phyloP scores from a whole-genome alignment of 2,329 filamentous ascomycete species.

The Penicillium brasilianum region DNA sequence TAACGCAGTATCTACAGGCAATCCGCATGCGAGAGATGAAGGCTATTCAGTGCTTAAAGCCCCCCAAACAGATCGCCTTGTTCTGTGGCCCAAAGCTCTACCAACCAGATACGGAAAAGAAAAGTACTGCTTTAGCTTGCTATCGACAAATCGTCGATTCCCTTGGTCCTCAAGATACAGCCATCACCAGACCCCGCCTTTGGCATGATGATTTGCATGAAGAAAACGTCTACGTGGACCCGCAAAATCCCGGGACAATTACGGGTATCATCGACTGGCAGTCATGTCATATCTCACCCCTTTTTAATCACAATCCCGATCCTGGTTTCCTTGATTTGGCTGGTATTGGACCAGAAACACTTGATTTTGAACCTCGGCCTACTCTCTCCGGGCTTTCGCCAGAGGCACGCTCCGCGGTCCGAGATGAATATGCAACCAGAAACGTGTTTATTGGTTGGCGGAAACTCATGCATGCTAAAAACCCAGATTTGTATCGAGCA shows the following conservation, averaged over 20 bases:
- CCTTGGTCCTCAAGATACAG: background rate
- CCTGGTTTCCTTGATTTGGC: background rate
- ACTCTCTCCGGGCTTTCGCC: background rate
- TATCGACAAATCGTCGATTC: background rate
- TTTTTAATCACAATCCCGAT: background rate
- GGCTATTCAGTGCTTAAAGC: background rate
- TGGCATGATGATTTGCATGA: background rate
- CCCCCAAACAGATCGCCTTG: background rate
- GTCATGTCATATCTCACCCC: background rate
- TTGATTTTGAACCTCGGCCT: background rate
- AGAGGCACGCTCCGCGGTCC: background rate
- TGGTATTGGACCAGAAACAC: background rate
- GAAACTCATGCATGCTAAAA: background rate
- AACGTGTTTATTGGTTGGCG: background rate
- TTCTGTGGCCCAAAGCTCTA: constrained; percentile 4
- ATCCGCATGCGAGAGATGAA: background rate
- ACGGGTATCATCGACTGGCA: background rate
- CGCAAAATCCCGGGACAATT: background rate
- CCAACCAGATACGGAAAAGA: background rate
- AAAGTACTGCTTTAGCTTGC: background rate
- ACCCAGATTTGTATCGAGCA: background rate
- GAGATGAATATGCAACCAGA: background rate
- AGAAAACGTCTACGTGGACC: background rate
- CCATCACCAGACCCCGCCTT: background rate
- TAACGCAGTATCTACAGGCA: background rate